phyloP scores from a whole-genome alignment of 805 yeast species.

The Schizosaccharomyces pombe region DNA sequence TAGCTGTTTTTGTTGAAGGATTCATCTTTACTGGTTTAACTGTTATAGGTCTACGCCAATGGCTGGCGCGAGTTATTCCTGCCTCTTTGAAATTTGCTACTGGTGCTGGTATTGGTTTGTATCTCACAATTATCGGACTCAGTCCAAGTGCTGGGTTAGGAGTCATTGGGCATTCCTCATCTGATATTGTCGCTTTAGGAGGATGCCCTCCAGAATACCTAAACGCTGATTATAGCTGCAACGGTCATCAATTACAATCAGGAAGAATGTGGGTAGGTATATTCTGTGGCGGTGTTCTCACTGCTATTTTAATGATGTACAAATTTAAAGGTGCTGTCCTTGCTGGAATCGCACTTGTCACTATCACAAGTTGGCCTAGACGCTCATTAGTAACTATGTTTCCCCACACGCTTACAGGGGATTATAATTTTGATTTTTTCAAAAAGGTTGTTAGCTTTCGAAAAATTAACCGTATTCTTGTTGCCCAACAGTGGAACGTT shows the following conservation, averaged over 20 bases:
- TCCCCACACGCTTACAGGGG: constrained; percentile 9
- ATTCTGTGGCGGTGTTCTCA: constrained; percentile 10
- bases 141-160: constrained; percentile 11
- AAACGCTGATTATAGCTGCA: constrained; percentile 8
- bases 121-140: constrained; percentile 11
- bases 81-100: constrained; percentile 10
- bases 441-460: constrained; percentile 11
- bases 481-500: constrained; percentile 10
- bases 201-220: constrained; percentile 10
- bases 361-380: constrained; percentile 11
- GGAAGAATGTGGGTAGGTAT: constrained; percentile 11
- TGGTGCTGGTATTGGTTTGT: constrained; percentile 11
- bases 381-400: constrained; percentile 9
- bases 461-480: constrained; percentile 8
- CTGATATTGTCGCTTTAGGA: constrained; percentile 10
- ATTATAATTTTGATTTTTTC: constrained; percentile 10
- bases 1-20: constrained; percentile 12
- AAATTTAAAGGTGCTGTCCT: constrained; percentile 11
- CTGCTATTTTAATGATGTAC: constrained; percentile 10
- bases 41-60: constrained; percentile 11
- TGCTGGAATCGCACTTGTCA: constrained; percentile 10
- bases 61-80: constrained; percentile 12
- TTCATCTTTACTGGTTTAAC: constrained; percentile 11
- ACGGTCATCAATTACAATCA: constrained; percentile 8
- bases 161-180: constrained; percentile 9